phyloP scores from a whole-genome alignment of 1,284 basidiomycete genomes.

The Flammula alnicola region DNA sequence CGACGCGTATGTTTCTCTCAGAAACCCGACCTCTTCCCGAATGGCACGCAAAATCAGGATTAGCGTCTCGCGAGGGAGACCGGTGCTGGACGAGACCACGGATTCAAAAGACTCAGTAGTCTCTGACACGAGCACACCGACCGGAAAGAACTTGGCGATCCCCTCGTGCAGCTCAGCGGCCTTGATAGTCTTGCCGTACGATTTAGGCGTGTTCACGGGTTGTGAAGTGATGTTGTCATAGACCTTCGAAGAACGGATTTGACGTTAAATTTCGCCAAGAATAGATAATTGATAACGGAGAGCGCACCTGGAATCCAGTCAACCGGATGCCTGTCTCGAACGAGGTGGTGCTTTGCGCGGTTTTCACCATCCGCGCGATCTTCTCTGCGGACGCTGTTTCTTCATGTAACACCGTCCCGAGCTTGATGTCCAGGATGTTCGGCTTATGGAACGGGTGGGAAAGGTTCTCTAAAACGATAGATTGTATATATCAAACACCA shows the following conservation, averaged over 20 bases:
- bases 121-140: slow-evolving; percentile 33
- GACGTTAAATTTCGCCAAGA: neutral
- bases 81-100: slow-evolving; percentile 33
- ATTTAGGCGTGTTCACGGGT: slow-evolving; percentile 71
- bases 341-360: slow-evolving; percentile 75
- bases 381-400: slow-evolving; percentile 77
- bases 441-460: slow-evolving; percentile 76
- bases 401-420: slow-evolving; percentile 86
- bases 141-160: slow-evolving; percentile 80
- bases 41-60: slow-evolving; percentile 65
- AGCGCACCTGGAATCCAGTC: slow-evolving; percentile 86
- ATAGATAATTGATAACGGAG: neutral
- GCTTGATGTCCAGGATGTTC: slow-evolving; percentile 90
- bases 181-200: slow-evolving; percentile 82
- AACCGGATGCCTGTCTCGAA: slow-evolving; percentile 78
- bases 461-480: slow-evolving; percentile 87
- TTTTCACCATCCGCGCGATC: slow-evolving; percentile 75
- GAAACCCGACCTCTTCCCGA: slow-evolving; percentile 57
- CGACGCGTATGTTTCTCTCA: slow-evolving; percentile 54
- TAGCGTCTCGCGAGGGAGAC: slow-evolving; percentile 62
- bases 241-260: slow-evolving; percentile 56
- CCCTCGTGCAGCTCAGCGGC: slow-evolving; percentile 73
- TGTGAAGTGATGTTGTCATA: slow-evolving; percentile 64
- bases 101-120: neutral
- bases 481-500: slow-evolving; percentile 49